Percentiles rank a stretch among this genome's conserved stretches.
Conservation (phyloP, 169 alveolate genomes). For the Theileria equi region DNA sequence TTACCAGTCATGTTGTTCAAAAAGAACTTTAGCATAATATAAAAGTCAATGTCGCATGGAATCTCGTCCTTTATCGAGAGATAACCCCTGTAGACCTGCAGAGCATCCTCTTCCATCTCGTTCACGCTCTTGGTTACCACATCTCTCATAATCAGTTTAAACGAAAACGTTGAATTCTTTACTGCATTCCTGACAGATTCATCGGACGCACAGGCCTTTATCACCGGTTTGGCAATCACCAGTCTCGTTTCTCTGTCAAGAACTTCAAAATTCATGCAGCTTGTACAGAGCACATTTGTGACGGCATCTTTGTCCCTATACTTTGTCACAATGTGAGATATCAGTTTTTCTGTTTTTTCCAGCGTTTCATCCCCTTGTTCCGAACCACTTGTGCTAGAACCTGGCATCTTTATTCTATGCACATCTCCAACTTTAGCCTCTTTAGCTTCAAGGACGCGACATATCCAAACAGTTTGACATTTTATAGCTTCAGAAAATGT, state of each 20-base stretch:
- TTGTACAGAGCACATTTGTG: neutral
- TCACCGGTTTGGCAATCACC: neutral
- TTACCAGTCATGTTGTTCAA: constrained; percentile 1
- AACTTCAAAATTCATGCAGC: neutral
- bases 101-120: neutral
- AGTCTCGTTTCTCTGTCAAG: neutral
- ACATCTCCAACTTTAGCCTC: no score
- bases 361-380: neutral
- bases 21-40: constrained; percentile 2
- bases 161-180: neutral
- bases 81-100: neutral
- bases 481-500: constrained; percentile 4
- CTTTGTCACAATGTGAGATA: neutral
- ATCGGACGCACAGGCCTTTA: neutral
- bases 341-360: neutral
- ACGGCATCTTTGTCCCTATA: neutral
- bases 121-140: constrained; percentile 3
- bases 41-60: constrained; percentile 11
- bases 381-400: neutral
- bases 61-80: neutral
- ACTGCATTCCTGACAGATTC: neutral
- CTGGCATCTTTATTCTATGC: neutral
- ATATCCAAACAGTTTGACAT: constrained; percentile 12
- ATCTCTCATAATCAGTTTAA: constrained; percentile 12
- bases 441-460: constrained; percentile 6